These are phyloP conservation scores for Hyparrhenia diplandra DNA, from an alignment of 176 grass and related monocot genomes.

Conservation along the genomic window DNA sequence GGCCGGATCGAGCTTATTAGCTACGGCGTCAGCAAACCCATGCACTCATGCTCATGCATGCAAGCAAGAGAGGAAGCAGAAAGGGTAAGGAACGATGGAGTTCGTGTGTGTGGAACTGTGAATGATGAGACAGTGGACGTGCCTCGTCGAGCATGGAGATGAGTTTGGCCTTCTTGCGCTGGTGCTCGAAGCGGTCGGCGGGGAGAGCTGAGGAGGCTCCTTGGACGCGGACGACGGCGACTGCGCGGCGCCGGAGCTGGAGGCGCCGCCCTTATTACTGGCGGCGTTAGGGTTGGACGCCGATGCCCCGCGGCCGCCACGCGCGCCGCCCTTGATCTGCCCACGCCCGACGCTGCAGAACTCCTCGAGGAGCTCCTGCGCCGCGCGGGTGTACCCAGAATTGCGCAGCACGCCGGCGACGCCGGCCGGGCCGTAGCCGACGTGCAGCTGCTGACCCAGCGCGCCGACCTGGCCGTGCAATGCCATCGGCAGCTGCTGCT, in stretches of 20 bases:
- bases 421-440: conserved; percentile 60
- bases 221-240: conserved; percentile 61
- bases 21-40: not conserved
- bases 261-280: not conserved
- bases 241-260: conserved; percentile 51
- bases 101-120: not conserved
- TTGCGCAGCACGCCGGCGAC: conserved; percentile 70
- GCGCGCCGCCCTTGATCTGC: conserved; percentile 50
- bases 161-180: conserved; percentile 96
- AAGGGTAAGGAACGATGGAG: not conserved
- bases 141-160: conserved; percentile 99
- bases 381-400: conserved; percentile 81
- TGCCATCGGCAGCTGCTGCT: conserved; percentile 60
- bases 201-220: conserved; percentile 71
- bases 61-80: not conserved
- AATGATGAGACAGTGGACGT: conserved; percentile 35
- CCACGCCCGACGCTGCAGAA: conserved; percentile 93
- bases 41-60: conserved; percentile 27
- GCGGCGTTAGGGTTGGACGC: conserved; percentile 53
- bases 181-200: conserved; percentile 89
- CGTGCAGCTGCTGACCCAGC: conserved; percentile 47
- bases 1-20: not conserved
- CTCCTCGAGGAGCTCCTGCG: conserved; percentile 94
- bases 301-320: conserved; percentile 24
- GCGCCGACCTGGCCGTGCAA: conserved; percentile 60